Evolutionary conservation across 345 rosid species (phyloP).

Genomic region (Triadica sebifera): DNA sequence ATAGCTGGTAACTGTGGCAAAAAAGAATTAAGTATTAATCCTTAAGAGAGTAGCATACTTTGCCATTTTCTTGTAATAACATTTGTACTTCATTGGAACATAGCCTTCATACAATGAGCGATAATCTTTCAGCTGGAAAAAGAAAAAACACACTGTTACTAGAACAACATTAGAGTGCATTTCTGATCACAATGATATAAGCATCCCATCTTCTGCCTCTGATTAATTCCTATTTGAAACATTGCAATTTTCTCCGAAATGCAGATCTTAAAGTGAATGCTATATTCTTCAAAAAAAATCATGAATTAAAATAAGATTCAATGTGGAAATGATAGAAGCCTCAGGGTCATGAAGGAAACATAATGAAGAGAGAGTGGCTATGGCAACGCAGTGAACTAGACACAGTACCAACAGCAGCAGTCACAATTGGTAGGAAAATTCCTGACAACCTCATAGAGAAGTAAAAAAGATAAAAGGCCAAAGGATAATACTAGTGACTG

Average conservation of each 20-base stretch:
- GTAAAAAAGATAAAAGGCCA: not conserved
- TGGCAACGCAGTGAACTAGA: not conserved
- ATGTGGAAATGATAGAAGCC: not conserved
- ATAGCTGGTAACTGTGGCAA: not conserved
- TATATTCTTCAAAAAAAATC: not conserved
- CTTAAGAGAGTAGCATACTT: constrained; percentile 53
- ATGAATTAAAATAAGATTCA: not conserved
- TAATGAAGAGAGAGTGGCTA: not conserved
- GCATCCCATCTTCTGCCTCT: not conserved
- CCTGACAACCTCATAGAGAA: not conserved
- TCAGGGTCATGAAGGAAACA: not conserved
- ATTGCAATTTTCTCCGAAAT: not conserved
- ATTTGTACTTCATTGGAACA: constrained; percentile 93
- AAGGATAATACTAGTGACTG: too few relatives aligned
- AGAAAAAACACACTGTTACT: constrained; percentile 19
- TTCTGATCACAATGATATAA: not conserved
- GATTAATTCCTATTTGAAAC: not conserved
- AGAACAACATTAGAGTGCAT: not conserved
- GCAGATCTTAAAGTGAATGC: not conserved
- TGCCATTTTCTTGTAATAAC: constrained; percentile 76
- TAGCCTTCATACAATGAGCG: constrained; percentile 73
- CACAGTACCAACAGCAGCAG: too few relatives aligned
- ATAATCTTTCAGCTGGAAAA: constrained; percentile 68
- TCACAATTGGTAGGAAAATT: not conserved
- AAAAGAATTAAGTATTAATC: constrained; percentile 2